Conservation (phyloP, 2,329 filamentous ascomycete genomes). For the Xylariomycetidae sp. region DNA sequence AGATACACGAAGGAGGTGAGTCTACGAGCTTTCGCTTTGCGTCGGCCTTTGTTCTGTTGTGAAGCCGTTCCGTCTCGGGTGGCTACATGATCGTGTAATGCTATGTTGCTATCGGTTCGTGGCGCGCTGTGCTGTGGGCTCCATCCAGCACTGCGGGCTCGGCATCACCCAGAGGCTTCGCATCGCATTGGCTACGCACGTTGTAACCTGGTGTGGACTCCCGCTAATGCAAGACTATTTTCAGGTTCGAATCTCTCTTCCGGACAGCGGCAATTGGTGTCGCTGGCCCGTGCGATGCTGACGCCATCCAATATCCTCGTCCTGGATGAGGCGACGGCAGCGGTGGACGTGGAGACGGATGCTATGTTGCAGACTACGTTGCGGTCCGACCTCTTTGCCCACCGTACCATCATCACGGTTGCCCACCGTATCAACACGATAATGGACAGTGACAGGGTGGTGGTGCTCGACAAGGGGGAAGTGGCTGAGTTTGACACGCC, state of each 20-base stretch:
- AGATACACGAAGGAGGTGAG: conserved; percentile 89
- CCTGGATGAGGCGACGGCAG: conserved; percentile 90
- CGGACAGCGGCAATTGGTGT: conserved; percentile 90
- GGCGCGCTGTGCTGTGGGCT: too few relatives aligned
- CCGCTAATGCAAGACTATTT: conserved; percentile 16
- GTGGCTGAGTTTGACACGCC: conserved; percentile 93
- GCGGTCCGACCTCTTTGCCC: conserved; percentile 65
- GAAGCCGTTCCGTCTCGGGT: conserved; percentile 23
- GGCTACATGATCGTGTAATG: conserved; percentile 17
- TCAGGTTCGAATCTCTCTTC: conserved; percentile 89
- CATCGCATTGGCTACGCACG: too few relatives aligned
- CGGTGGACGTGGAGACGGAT: conserved; percentile 62
- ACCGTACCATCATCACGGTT: conserved; percentile 96
- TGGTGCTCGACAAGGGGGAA: conserved; percentile 84
- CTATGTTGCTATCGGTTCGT: too few relatives aligned
- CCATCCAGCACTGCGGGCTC: too few relatives aligned
- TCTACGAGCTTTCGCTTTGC: conserved; percentile 26
- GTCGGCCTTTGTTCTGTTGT: conserved; percentile 22
- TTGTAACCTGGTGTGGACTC: too few relatives aligned
- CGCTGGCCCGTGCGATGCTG: conserved; percentile 85
- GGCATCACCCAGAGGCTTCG: too few relatives aligned
- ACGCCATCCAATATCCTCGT: conserved; percentile 97
- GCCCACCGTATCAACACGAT: conserved; percentile 98
- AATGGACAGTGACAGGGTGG: conserved; percentile 78
- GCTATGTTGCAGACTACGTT: conserved; percentile 60